Conservation (phyloP, 1,284 basidiomycete species). For the Trametes pubescens region DNA sequence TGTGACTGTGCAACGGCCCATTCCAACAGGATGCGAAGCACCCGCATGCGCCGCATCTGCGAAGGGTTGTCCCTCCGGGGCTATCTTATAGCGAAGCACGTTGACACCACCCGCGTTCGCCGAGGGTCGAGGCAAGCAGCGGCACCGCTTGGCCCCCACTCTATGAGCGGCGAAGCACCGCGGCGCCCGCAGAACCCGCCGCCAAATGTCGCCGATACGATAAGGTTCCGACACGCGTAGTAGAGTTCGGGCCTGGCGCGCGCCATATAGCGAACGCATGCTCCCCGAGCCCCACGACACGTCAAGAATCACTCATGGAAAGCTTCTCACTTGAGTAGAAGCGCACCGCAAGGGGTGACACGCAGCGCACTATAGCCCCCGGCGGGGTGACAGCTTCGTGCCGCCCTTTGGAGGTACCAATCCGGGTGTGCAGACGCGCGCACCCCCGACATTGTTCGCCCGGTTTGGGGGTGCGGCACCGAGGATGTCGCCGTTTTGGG, state of each 20-base stretch:
- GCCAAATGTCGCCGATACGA: background rate
- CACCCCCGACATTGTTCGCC: constrained; percentile 22
- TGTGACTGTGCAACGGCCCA: background rate
- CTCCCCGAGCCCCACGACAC: constrained; percentile 4
- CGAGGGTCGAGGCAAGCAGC: background rate
- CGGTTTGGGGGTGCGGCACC: constrained; percentile 19
- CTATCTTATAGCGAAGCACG: background rate
- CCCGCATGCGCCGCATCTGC: background rate
- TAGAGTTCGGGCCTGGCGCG: constrained; percentile 10
- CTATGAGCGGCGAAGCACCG: background rate
- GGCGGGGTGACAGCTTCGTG: constrained; percentile 16
- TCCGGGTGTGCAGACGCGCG: constrained; percentile 14
- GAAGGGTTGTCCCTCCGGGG: background rate
- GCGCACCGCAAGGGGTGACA: constrained; percentile 18
- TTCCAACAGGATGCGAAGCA: background rate
- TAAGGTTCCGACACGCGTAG: constrained; percentile 3
- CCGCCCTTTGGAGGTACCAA: constrained; percentile 27
- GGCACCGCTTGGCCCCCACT: background rate
- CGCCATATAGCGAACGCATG: background rate
- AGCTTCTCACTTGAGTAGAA: constrained; percentile 9
- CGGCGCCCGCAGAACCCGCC: background rate
- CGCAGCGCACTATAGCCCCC: constrained; percentile 20
- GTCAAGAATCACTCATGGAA: background rate
- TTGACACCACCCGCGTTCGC: background rate
- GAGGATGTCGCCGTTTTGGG: constrained; percentile 21